Percentiles rank a stretch among this genome's conserved stretches.
phyloP scores from a whole-genome alignment of 1,284 basidiomycete genomes.

The Salmacisia buchloeana region DNA sequence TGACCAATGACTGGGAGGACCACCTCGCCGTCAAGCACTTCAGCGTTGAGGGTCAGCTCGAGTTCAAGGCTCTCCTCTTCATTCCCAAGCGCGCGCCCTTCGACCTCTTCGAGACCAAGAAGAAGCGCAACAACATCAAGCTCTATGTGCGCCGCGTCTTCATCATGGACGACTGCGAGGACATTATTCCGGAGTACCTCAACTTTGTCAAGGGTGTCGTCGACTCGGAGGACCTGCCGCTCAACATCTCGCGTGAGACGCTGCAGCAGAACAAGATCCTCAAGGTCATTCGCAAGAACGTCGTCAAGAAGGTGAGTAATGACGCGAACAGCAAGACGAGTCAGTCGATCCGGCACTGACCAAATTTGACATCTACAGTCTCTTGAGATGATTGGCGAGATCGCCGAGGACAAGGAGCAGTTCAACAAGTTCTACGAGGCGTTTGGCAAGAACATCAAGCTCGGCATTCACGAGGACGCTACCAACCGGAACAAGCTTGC shows the following conservation, averaged over 20 bases:
- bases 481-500: slow-evolving; percentile 99
- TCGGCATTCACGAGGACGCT: slow-evolving; percentile 98
- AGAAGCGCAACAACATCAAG: slow-evolving; percentile 99
- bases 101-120: slow-evolving; percentile 99
- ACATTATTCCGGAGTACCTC: slow-evolving; percentile 99
- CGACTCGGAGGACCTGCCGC: slow-evolving; percentile 98
- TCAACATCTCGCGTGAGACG: slow-evolving; percentile 99
- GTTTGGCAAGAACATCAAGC: slow-evolving; percentile 61
- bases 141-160: slow-evolving; percentile 99
- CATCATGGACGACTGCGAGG: slow-evolving; percentile 99
- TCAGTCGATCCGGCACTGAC: not conserved
- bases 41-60: slow-evolving; percentile 99
- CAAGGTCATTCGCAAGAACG: slow-evolving; percentile 81
- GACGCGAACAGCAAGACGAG: no score
- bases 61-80: slow-evolving; percentile 95
- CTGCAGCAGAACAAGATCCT: slow-evolving; percentile 99
- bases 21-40: slow-evolving; percentile 99
- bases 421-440: slow-evolving; percentile 90
- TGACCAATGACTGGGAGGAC: slow-evolving; percentile 98
- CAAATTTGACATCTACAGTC: not conserved
- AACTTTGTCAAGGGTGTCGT: slow-evolving; percentile 96
- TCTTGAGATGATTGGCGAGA: slow-evolving; percentile 88
- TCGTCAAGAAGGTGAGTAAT: slow-evolving; percentile 88
- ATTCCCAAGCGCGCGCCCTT: slow-evolving; percentile 78
- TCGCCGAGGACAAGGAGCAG: slow-evolving; percentile 99